Evolutionary conservation across 176 grass and related monocot genomes (phyloP), one percentile per base, ranked within the genome.

Genomic region (Dactylis glomerata): DNA sequence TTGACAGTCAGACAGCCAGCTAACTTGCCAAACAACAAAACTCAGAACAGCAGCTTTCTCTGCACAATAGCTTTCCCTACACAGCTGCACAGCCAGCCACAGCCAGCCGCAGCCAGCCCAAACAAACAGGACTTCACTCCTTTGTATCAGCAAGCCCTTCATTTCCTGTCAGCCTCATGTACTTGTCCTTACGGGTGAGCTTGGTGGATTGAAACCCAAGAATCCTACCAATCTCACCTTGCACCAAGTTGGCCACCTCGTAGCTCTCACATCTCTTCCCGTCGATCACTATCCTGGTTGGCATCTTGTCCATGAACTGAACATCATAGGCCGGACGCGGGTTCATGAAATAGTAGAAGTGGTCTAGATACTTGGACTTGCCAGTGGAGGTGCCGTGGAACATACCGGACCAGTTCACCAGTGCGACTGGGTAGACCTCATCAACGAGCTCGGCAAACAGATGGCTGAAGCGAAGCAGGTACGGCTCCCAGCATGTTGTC

Each of bases 291-390:
- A 84, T 19, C 34, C 50, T 61, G 13, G 90, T 95, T 3, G 63
- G 24, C 41, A 93, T 86, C 79, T 79, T 89, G 31, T 59, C 72
- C 81, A 95, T 87, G 82, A 98, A 95, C 82, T 93, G 46, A 4
- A 93, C 32, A 10, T 68, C 59, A 3, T 98, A 98, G 0, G 70
- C 75, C 0, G 95, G 92, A 28, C 61, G 75, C 0, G 92, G 95
- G 83, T 98, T 98, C 91, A 93, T 90, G 84, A 93, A 75, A 86
- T 85, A 95, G 89, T 95, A 98, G 49, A 97, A 80, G 49, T 88
- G 89, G 76, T 98, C 92, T 36, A 93, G 47, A 24, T 66, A 92
- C 80, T 98, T 95, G 80, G 44, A 85, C 24, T 63, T 68, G 28
- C 87, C 82, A 0, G 91, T 93, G 32, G 90, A 91, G 12, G 87